Base-by-base conservation (phyloP, 2,329 filamentous ascomycete genomes). In the Scytalidium sp. region DNA sequence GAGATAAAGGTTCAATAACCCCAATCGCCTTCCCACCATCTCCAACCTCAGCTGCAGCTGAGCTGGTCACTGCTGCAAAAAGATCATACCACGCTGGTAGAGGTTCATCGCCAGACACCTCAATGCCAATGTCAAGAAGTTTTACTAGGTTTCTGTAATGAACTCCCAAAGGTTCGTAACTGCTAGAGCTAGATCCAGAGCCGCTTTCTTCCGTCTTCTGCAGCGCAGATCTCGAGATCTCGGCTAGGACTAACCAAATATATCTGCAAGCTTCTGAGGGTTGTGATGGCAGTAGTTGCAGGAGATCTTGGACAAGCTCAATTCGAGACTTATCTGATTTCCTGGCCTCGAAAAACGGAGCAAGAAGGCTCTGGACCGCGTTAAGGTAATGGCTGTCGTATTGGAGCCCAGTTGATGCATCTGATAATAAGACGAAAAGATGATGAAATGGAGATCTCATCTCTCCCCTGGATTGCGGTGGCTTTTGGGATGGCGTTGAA, bases 1-100 rank as follows among this genome's bases (percentile, higher is more conserved):
- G 84, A 0, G 88, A 81, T 3, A 94, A 60, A 1, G 86, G 87
- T 53, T 95, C 90, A 36, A 92, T 73, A 1, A 90, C 75, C 20
- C 80, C 78, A 45, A 88, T 73, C 4, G 84, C 80, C 39, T 85
- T 76, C 5, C 83, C 85, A 15, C 80, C 79, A 53, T 90, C 83
- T 3, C 89, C 88, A 46, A 80, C 79, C 55, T 90, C 83, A 11
- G 75, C 70, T 17, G 74, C 76, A 6, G 85, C 79, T 46, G 80
- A 78, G 8, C 75, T 67, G 3, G 79, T 71, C 8, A 89, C 69
- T 1, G 74, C 66, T 8, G 78, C 70, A 46, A 89, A 81, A 1
- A 93, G 70, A 0, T 72, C 52, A 45, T 65, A 62, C 75, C 76
- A 79, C 39, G 65, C 62, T 10, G 64, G 43, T 8, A 63, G 41